phyloP scores from a whole-genome alignment of 1,284 basidiomycete genomes.

The Sparassis latifolia region DNA sequence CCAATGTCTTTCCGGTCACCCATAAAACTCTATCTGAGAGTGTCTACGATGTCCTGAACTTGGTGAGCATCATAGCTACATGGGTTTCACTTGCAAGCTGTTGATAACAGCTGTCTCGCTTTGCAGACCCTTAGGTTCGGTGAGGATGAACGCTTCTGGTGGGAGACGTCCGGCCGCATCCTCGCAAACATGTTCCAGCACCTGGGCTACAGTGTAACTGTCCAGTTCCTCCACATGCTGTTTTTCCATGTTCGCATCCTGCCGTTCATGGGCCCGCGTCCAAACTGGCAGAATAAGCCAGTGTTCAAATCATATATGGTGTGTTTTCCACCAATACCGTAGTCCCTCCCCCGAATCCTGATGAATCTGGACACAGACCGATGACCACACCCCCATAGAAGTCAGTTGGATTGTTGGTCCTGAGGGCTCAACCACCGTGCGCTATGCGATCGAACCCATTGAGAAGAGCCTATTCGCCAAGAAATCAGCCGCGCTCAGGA shows the following conservation, averaged over 20 bases:
- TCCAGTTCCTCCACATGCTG: not conserved
- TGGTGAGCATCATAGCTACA: not conserved
- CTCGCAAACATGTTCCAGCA: conserved; percentile 1
- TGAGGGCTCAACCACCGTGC: not conserved
- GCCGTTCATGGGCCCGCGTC: conserved; percentile 1
- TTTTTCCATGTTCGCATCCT: conserved; percentile 2
- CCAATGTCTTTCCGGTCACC: not conserved
- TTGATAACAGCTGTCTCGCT: not conserved
- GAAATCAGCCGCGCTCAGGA: not conserved
- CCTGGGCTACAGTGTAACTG: not conserved
- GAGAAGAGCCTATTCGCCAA: not conserved
- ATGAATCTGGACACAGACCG: not conserved
- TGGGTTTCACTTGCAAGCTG: too few species aligned
- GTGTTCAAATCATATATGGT: conserved; percentile 1
- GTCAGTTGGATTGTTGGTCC: not conserved
- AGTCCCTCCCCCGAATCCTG: not conserved
- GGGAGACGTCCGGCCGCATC: not conserved
- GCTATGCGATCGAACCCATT: conserved; percentile 1
- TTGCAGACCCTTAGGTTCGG: not conserved
- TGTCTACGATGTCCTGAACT: not conserved
- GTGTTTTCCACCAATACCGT: not conserved
- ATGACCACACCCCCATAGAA: conserved; percentile 3
- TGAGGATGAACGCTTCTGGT: conserved; percentile 1
- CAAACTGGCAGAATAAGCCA: not conserved
- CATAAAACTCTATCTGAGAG: not conserved